Percentiles rank a stretch among this genome's conserved stretches.
These are phyloP conservation scores for Lactarius hengduanensis DNA, from an alignment of 768 basidiomycete genomes.

Conservation along the genomic window DNA sequence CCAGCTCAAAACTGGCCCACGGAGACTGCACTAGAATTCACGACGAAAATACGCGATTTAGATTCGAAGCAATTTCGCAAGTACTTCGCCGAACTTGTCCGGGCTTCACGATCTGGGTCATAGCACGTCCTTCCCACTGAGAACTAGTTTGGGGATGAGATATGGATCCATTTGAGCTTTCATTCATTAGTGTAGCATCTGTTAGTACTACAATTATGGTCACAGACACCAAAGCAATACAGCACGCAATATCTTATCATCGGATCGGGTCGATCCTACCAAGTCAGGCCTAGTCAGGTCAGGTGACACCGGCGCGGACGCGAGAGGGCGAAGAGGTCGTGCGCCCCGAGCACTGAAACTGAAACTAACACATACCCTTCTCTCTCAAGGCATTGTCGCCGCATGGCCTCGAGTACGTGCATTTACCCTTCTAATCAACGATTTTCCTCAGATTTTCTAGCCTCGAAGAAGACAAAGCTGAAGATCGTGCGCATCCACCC, in stretches of 20 bases:
- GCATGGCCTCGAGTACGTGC: slow-evolving; percentile 37
- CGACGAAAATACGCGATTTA: slow-evolving; percentile 67
- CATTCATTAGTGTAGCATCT: slow-evolving; percentile 14
- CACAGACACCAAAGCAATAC: not conserved
- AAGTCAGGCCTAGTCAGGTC: slow-evolving; percentile 7
- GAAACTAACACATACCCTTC: not conserved
- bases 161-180: not conserved
- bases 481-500: slow-evolving; percentile 42
- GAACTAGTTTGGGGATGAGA: slow-evolving; percentile 1
- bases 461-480: slow-evolving; percentile 36
- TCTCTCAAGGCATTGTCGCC: not conserved
- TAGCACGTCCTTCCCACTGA: slow-evolving; percentile 13
- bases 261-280: not conserved
- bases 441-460: slow-evolving; percentile 24
- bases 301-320: slow-evolving; percentile 20
- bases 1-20: slow-evolving; percentile 88
- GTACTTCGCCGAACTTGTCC: slow-evolving; percentile 84
- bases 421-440: not conserved
- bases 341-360: not conserved
- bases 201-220: slow-evolving; percentile 11
- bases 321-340: not conserved
- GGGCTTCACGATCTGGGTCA: slow-evolving; percentile 53
- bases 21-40: slow-evolving; percentile 73
- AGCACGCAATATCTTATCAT: slow-evolving; percentile 6
- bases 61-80: slow-evolving; percentile 79